Evolutionary conservation across 176 grass and related monocot species (phyloP).

Genomic region (Musa beccarii): DNA sequence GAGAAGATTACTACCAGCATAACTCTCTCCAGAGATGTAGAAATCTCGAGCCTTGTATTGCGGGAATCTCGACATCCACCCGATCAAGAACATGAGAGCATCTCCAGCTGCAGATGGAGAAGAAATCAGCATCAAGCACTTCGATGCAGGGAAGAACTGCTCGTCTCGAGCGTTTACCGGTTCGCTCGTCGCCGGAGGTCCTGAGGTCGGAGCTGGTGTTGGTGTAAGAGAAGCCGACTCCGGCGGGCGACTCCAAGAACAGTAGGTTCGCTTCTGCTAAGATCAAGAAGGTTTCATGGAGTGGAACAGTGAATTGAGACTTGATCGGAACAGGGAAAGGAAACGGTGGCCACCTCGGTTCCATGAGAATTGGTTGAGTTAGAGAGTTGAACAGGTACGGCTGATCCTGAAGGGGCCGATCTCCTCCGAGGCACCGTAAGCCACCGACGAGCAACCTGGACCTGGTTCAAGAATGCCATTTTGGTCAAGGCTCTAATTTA

Average conservation of each 20-base stretch:
- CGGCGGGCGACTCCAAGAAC: slow-evolving; percentile 85
- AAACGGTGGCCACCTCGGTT: slow-evolving; percentile 45
- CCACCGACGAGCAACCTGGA: slow-evolving; percentile 90
- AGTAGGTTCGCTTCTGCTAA: slow-evolving; percentile 79
- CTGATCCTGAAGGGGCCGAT: slow-evolving; percentile 80
- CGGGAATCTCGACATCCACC: slow-evolving; percentile 59
- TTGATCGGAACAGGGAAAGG: too few species aligned
- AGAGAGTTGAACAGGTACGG: slow-evolving; percentile 51
- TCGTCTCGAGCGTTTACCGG: slow-evolving; percentile 30
- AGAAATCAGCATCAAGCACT: too few species aligned
- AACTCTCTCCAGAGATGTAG: slow-evolving; percentile 83
- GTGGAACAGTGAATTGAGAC: too few species aligned
- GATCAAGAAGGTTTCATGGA: not conserved
- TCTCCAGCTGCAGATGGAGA: slow-evolving; percentile 54
- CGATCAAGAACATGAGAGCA: slow-evolving; percentile 43
- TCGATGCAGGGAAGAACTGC: too few species aligned
- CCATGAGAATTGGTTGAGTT: slow-evolving; percentile 82
- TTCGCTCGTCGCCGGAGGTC: slow-evolving; percentile 64
- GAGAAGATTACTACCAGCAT: slow-evolving; percentile 30
- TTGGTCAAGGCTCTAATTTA: too few species aligned
- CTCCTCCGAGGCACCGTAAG: slow-evolving; percentile 96
- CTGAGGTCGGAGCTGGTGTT: slow-evolving; percentile 79
- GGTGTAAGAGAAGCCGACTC: slow-evolving; percentile 91
- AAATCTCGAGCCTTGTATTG: slow-evolving; percentile 52
- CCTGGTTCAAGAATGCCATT: slow-evolving; percentile 28